These are phyloP conservation scores for Gossypium mustelinum DNA, from an alignment of 345 rosid species.

Conservation along the genomic window DNA sequence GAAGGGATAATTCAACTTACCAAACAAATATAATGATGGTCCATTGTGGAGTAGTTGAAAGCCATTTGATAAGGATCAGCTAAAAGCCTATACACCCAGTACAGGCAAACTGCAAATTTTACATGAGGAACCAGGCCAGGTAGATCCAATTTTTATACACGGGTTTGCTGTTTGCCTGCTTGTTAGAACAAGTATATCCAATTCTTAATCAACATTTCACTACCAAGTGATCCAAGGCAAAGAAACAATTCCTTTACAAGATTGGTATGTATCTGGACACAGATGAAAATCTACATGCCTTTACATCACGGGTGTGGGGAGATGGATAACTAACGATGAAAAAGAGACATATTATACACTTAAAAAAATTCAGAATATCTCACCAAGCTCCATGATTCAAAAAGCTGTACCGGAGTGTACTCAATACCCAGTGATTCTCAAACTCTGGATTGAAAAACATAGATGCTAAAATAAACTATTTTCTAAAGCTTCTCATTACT, in stretches of 20 bases:
- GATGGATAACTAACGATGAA: neutral
- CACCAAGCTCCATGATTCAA: slow-evolving; percentile 10
- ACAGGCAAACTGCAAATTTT: neutral
- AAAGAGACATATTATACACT: slow-evolving; percentile 1
- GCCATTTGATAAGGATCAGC: neutral
- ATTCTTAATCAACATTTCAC: neutral
- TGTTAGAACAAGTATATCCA: neutral
- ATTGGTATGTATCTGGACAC: no score
- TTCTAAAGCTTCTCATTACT: neutral
- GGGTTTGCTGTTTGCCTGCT: no score
- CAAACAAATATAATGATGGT: neutral
- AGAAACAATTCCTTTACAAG: neutral
- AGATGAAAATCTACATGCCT: neutral
- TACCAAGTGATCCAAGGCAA: neutral
- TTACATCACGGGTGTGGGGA: neutral
- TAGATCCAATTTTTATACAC: neutral
- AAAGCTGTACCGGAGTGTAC: neutral
- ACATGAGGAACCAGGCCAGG: neutral
- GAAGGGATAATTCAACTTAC: neutral
- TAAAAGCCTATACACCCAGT: neutral
- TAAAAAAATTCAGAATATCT: slow-evolving; percentile 5
- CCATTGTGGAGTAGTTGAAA: neutral
- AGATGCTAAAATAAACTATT: neutral
- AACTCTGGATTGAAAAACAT: slow-evolving; percentile 9
- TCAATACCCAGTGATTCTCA: neutral